A percentile compares a stretch with the other conserved stretches of the same genome.
Evolutionary conservation across 2,329 filamentous ascomycete species (phyloP).

Genomic region (Exophiala lecanii-corni): DNA sequence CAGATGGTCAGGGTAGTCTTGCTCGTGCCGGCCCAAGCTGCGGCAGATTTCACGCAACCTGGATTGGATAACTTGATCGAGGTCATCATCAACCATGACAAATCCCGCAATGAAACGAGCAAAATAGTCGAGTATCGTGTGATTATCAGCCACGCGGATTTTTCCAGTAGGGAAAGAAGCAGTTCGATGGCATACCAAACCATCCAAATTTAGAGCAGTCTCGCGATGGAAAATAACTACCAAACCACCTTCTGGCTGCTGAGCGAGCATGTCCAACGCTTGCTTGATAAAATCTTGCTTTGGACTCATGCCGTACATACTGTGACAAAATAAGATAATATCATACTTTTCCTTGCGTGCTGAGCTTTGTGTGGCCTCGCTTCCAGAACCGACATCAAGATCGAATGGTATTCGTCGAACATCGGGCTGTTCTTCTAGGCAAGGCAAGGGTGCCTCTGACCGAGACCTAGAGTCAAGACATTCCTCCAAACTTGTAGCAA

Average conservation of each 20-base stretch:
- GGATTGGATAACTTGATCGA: constrained; percentile 31
- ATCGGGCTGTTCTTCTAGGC: constrained; percentile 35
- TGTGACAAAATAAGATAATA: constrained; percentile 58
- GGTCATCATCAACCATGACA: constrained; percentile 30
- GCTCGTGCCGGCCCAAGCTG: constrained; percentile 38
- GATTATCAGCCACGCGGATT: constrained; percentile 42
- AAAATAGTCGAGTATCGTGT: constrained; percentile 49
- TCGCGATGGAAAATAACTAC: constrained; percentile 56
- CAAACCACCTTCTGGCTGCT: constrained; percentile 33
- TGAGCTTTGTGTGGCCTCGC: constrained; percentile 17
- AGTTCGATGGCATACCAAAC: constrained; percentile 46
- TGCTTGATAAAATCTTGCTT: constrained; percentile 44
- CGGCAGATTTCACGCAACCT: constrained; percentile 54
- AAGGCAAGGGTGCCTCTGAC: constrained; percentile 37
- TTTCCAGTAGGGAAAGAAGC: constrained; percentile 47
- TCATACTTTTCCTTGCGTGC: constrained; percentile 44
- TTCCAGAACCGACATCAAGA: constrained; percentile 28
- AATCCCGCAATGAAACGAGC: constrained; percentile 50
- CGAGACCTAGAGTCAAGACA: constrained; percentile 35
- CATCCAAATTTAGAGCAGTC: constrained; percentile 40
- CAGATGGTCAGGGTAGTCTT: constrained; percentile 37
- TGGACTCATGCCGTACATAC: constrained; percentile 57
- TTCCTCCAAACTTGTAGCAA: constrained; percentile 42
- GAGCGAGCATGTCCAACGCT: constrained; percentile 46
- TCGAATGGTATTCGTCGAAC: constrained; percentile 41